A percentile compares a stretch with the other conserved stretches of the same genome.
phyloP scores from a whole-genome alignment of 257 asterid species.

The Nicotiana tabacum region DNA sequence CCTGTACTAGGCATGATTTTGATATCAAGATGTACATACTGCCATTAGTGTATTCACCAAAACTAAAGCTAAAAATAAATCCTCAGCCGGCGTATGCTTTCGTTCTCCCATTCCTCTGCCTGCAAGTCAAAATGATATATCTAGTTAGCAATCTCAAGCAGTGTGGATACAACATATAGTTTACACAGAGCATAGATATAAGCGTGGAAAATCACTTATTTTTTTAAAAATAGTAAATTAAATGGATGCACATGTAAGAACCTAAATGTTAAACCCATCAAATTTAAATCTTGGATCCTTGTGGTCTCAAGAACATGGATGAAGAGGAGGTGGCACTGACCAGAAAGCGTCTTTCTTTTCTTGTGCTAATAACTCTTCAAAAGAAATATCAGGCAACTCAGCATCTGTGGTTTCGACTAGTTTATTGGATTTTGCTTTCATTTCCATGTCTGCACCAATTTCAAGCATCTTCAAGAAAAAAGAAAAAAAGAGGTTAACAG shows the following conservation, averaged over 20 bases:
- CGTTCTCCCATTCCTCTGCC: slow-evolving; percentile 65
- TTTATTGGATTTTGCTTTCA: slow-evolving; percentile 34
- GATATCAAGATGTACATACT: slow-evolving; percentile 31
- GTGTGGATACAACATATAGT: no score
- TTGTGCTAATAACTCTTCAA: slow-evolving; percentile 73
- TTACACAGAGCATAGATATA: no score
- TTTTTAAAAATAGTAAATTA: no score
- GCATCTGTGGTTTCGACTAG: slow-evolving; percentile 38
- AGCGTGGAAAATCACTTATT: no score
- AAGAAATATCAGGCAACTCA: slow-evolving; percentile 56
- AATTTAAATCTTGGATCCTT: no score
- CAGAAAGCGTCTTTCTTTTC: slow-evolving; percentile 82
- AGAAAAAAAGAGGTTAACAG: neutral
- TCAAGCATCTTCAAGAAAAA: slow-evolving; percentile 55
- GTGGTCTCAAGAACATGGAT: neutral
- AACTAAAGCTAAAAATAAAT: slow-evolving; percentile 9
- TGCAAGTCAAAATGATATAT: slow-evolving; percentile 26
- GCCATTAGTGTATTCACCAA: slow-evolving; percentile 19
- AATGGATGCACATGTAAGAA: no score
- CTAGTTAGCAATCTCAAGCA: neutral
- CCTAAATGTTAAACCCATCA: no score
- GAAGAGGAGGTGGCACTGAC: slow-evolving; percentile 27
- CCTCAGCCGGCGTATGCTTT: slow-evolving; percentile 38
- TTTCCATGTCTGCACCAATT: slow-evolving; percentile 51
- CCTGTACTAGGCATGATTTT: slow-evolving; percentile 34